Evolutionary conservation across 1,284 basidiomycete genomes (phyloP), one percentile per base, ranked within the genome.

Genomic region (Leccinum pachyderme): DNA sequence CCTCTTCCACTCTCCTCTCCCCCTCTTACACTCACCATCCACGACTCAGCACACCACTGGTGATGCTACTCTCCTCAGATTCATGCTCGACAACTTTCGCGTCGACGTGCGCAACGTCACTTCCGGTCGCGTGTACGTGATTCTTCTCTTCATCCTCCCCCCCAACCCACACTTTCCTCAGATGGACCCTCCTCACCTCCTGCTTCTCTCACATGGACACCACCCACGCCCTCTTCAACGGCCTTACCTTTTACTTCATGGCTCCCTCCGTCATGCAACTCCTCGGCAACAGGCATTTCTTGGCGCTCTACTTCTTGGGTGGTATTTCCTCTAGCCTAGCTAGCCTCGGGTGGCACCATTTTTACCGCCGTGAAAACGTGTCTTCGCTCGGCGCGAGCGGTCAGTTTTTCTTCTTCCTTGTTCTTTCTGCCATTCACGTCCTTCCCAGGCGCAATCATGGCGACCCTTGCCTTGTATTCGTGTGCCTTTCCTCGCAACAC

Each of bases 171-270:
- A 7, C 25, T 32, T 41, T 50, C 7, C 22, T 5, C 53, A 93
- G 91, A 69, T 95, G 92, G 89, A 93, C 91, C 0, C 72, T 90
- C 28, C 59, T 95, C 22, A 93, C 91, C 0, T 73, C 80, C 27
- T 80, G 77, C 56, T 93, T 95, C 75, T 93, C 87, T 2, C 92
- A 95, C 65, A 72, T 77, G 59, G 75, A 77, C 25, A 56, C 78
- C 9, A 61, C 67, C 0, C 94, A 96, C 68, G 82, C 93, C 33
- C 63, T 89, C 28, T 75, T 95, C 68, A 96, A 96, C 68, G 84
- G 83, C 47, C 78, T 94, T 60, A 84, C 88, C 0, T 88, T 89
- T 65, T 91, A 81, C 67, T 93, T 91, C 73, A 82, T 94, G 75
- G 89, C 87, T 1, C 86, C 82, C 0, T 74, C 83, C 1, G 83